These are phyloP conservation scores for Penicillium glabrum DNA, from an alignment of 2,329 filamentous ascomycete genomes.

Conservation along the genomic window DNA sequence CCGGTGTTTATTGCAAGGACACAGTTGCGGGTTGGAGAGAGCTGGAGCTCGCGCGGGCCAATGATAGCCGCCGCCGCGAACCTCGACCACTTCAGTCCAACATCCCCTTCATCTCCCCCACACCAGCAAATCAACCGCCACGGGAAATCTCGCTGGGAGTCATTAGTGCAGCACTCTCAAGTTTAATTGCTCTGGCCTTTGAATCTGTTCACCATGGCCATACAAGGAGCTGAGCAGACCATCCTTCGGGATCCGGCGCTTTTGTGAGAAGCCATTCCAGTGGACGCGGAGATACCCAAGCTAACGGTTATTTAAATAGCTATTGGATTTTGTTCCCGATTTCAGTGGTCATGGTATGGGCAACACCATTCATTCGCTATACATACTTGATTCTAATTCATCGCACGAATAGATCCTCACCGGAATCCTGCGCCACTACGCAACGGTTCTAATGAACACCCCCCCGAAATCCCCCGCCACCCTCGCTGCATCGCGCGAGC, in stretches of 20 bases:
- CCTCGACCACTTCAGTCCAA: conserved; percentile 12
- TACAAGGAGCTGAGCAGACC: conserved; percentile 78
- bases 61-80: conserved; percentile 16
- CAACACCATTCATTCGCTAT: not conserved
- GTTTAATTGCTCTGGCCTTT: conserved; percentile 1
- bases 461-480: conserved; percentile 75
- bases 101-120: conserved; percentile 19
- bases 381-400: not conserved
- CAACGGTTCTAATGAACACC: conserved; percentile 82
- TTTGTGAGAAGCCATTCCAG: conserved; percentile 64
- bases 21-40: conserved; percentile 36
- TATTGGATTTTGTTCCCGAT: conserved; percentile 99
- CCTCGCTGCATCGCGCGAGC: conserved; percentile 67
- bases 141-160: not conserved
- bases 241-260: conserved; percentile 98
- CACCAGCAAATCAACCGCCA: conserved; percentile 3
- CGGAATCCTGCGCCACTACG: conserved; percentile 93
- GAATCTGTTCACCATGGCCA: conserved; percentile 64
- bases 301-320: conserved; percentile 51
- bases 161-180: not conserved
- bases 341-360: conserved; percentile 84
- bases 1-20: conserved; percentile 20
- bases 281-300: conserved; percentile 3
- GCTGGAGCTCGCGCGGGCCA: conserved; percentile 25
- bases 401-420: conserved; percentile 69